These are phyloP conservation scores for Venturia carpophila DNA, from an alignment of 2,329 filamentous ascomycete genomes.

Conservation along the genomic window DNA sequence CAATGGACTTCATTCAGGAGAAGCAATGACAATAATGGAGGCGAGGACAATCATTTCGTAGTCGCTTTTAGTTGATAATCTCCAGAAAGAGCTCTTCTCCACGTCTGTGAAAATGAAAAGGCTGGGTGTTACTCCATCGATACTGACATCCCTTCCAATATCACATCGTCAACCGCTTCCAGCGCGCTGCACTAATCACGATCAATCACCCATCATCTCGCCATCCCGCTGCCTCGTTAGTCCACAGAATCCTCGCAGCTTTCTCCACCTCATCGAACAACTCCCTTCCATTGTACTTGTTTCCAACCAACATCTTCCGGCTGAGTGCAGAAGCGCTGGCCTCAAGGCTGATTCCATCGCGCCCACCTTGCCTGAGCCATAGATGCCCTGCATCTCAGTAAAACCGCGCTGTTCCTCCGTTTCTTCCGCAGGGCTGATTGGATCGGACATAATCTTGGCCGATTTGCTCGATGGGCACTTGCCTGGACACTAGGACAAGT, in stretches of 20 bases:
- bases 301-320: background rate
- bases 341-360: background rate
- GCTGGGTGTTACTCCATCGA: background rate
- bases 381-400: background rate
- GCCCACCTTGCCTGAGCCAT: background rate
- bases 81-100: background rate
- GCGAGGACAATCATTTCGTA: too few relatives aligned
- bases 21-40: too few relatives aligned
- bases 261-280: background rate
- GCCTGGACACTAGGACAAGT: too few relatives aligned
- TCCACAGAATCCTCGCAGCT: too few relatives aligned
- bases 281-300: background rate
- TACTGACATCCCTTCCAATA: background rate
- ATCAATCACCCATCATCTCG: background rate
- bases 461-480: too few relatives aligned
- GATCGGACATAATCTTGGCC: background rate
- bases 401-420: background rate
- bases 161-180: background rate
- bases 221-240: background rate
- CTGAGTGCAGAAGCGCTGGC: background rate
- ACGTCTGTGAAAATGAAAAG: background rate
- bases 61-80: too few relatives aligned
- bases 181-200: background rate
- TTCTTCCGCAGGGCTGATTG: background rate
- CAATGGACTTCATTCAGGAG: too few relatives aligned